These are phyloP conservation scores for Elaeagnus macrophylla DNA, from an alignment of 306 rosid species.

Conservation along the genomic window DNA sequence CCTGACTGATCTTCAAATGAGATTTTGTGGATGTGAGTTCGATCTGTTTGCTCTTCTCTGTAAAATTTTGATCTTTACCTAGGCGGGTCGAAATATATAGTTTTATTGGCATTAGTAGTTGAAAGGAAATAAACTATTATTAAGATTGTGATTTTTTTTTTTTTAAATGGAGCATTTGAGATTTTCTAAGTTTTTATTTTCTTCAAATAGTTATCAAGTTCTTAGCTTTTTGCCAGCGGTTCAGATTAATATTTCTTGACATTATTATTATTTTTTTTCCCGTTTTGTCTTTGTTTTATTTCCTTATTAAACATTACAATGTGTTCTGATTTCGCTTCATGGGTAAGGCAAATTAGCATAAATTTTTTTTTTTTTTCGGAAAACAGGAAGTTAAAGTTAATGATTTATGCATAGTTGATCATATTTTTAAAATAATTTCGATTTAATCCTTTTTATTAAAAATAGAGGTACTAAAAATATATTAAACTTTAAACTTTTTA, in stretches of 20 bases:
- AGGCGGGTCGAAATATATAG: background rate
- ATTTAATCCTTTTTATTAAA: no score
- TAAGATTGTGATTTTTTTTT: constrained; percentile 1
- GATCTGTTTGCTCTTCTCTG: constrained; percentile 12
- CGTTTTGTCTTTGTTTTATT: background rate
- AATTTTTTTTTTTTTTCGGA: no score
- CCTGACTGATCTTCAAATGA: no score
- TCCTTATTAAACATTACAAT: background rate
- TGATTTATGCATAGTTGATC: no score
- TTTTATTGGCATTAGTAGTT: constrained; percentile 4
- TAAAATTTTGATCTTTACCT: constrained; percentile 2
- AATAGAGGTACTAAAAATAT: no score
- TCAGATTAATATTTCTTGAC: no score
- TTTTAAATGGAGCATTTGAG: constrained; percentile 6
- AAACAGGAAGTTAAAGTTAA: no score
- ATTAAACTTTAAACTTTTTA: no score
- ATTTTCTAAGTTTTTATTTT: background rate
- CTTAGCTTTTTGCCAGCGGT: no score
- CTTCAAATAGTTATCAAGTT: background rate
- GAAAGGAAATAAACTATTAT: background rate
- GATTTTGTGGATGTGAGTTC: constrained; percentile 16
- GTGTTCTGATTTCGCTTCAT: background rate
- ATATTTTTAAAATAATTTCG: no score
- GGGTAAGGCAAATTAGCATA: background rate
- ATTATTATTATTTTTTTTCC: background rate